Evolutionary conservation across 441 rosid genomes (phyloP).

Genomic region (Omphalea diandra): DNA sequence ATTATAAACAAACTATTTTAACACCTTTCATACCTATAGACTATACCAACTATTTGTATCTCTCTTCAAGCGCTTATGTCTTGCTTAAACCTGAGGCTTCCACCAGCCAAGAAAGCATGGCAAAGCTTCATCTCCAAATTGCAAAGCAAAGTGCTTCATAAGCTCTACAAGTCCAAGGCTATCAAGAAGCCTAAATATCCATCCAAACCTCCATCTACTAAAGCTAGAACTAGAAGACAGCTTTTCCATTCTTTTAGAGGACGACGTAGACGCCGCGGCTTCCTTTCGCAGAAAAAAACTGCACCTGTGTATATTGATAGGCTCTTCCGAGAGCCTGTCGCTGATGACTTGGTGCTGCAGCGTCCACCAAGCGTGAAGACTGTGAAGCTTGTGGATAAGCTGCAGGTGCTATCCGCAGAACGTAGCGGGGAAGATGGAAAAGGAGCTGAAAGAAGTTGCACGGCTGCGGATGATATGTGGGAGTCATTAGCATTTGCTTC

Average conservation of each 20-base stretch:
- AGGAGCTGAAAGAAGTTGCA: slow-evolving; percentile 7
- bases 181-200: slow-evolving; percentile 31
- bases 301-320: slow-evolving; percentile 53
- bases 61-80: no score
- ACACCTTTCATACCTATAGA: background rate
- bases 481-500: slow-evolving; percentile 50
- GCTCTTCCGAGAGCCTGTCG: slow-evolving; percentile 41
- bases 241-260: slow-evolving; percentile 16
- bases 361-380: slow-evolving; percentile 5
- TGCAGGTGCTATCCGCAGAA: slow-evolving; percentile 10
- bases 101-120: slow-evolving; percentile 74
- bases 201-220: background rate
- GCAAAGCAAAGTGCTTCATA: slow-evolving; percentile 40
- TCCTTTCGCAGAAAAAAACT: slow-evolving; percentile 34
- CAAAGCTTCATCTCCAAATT: slow-evolving; percentile 57
- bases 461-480: slow-evolving; percentile 47
- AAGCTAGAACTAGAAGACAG: background rate
- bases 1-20: slow-evolving; percentile 15
- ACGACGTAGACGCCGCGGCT: slow-evolving; percentile 13
- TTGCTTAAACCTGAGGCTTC: slow-evolving; percentile 50
- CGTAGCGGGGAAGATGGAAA: slow-evolving; percentile 28
- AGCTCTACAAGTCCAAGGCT: slow-evolving; percentile 41
- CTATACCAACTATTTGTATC: background rate
- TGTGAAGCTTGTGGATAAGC: slow-evolving; percentile 10
- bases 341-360: slow-evolving; percentile 17